These are phyloP conservation scores for Ophiostoma himal-ulmi DNA, from an alignment of 2,329 filamentous ascomycete genomes.

Conservation along the genomic window DNA sequence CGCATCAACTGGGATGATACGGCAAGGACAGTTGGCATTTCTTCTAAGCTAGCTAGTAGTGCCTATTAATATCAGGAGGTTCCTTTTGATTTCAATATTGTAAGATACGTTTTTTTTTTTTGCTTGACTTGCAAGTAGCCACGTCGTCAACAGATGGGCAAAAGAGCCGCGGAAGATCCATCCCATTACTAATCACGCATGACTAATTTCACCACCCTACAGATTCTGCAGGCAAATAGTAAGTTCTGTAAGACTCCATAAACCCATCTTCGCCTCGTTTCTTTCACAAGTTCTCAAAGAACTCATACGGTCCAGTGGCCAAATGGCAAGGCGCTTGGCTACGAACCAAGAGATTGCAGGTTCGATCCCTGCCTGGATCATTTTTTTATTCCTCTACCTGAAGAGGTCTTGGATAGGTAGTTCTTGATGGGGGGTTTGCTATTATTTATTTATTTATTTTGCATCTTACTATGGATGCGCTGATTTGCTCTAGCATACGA, in stretches of 20 bases:
- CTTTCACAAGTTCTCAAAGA: background rate
- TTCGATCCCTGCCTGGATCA: conserved; percentile 35
- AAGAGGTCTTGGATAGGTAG: no score
- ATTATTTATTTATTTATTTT: background rate
- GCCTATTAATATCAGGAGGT: background rate
- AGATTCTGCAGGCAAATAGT: background rate
- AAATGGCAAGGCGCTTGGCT: conserved; percentile 36
- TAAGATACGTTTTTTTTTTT: background rate
- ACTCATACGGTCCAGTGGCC: conserved; percentile 28
- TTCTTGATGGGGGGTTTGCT: background rate
- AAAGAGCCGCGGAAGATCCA: background rate
- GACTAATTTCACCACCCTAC: background rate
- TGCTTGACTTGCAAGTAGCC: background rate
- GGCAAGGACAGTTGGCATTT: background rate
- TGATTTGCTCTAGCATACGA: no score
- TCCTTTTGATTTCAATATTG: background rate
- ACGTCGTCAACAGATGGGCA: background rate
- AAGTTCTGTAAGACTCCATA: background rate
- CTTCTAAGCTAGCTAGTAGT: background rate
- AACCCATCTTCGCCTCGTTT: background rate
- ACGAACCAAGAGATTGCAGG: conserved; percentile 37
- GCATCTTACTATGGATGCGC: no score
- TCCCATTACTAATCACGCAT: background rate
- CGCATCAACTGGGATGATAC: background rate
- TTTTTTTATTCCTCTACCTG: background rate